Evolutionary conservation across 768 basidiomycete species (phyloP), one percentile per base, ranked within the genome.

Genomic region (Leccinum longicurvipes): DNA sequence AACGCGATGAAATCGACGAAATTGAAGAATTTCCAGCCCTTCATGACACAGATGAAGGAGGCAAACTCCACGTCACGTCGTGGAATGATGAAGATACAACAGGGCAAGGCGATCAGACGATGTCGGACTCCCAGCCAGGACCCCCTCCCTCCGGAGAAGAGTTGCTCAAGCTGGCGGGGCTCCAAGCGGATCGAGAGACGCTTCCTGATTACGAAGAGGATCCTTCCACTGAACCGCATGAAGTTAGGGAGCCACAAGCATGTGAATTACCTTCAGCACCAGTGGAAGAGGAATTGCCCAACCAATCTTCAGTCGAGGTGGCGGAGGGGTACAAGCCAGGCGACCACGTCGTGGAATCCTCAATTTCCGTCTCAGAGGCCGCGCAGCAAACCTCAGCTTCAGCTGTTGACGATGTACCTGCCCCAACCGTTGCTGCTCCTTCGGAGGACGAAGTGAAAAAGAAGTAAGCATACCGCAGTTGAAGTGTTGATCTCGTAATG

Each of bases 121-220:
- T 41, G 14, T 51, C 51, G 23, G 47, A 48, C 36, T 50, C 50
- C 5, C 50, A 57, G 45, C 21, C 47, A 19, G 55, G 29, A 14
- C 47, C 51, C 27, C 69, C 67, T 56, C 76, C 76, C 1, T 73
- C 79, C 11, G 74, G 67, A 25, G 66, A 62, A 14, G 81, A 86
- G 57, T 67, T 86, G 27, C 69, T 85, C 41, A 62, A 76, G 53
- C 58, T 82, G 45, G 84, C 82, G 15, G 84, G 83, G 15, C 62
- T 80, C 19, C 67, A 77, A 49, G 57, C 67, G 28, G 74, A 67
- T 28, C 75, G 67, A 1, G 74, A 77, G 24, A 66, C 58, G 0
- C 76, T 88, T 24, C 73, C 81, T 8, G 84, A 85, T 59, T 87
- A 82, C 59, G 82, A 85, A 47, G 84, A 83, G n/a, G 76, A 75